A percentile compares a stretch with the other conserved stretches of the same genome.
phyloP scores from a whole-genome alignment of 148 eudicot species.

The Diospyros lotus region DNA sequence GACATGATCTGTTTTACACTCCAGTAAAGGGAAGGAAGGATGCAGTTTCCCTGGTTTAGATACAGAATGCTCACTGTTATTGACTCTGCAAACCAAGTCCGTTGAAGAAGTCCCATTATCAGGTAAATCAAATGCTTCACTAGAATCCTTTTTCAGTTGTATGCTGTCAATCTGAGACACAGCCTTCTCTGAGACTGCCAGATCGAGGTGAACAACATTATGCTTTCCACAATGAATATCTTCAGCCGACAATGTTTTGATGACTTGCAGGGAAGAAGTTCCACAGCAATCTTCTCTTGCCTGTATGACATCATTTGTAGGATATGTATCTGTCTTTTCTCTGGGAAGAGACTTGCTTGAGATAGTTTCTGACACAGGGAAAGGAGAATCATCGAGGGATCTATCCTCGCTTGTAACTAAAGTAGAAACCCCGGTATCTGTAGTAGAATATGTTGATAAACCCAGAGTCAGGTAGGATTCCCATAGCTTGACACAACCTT shows the following conservation, averaged over 20 bases:
- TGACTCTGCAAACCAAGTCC: constrained; percentile 7
- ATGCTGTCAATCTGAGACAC: background rate
- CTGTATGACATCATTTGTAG: background rate
- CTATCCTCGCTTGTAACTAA: constrained; percentile 3
- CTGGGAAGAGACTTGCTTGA: background rate
- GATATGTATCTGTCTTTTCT: constrained; percentile 7
- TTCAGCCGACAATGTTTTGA: background rate
- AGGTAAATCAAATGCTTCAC: constrained; percentile 7
- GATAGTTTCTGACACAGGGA: background rate
- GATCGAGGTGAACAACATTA: background rate
- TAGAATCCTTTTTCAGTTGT: background rate
- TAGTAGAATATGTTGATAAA: background rate
- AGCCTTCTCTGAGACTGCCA: background rate
- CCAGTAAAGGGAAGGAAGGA: no score
- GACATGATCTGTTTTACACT: no score
- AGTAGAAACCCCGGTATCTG: constrained; percentile 4
- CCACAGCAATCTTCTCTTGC: constrained; percentile 2
- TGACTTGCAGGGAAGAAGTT: constrained; percentile 9
- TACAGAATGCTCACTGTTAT: no score
- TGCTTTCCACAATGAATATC: constrained; percentile 1
- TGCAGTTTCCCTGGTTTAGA: no score
- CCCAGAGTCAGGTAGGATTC: background rate
- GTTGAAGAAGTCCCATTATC: constrained; percentile 12
- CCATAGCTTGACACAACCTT: background rate
- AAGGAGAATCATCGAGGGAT: constrained; percentile 1